Evolutionary conservation across 2,329 filamentous ascomycete genomes (phyloP), one percentile per base, ranked within the genome.

Genomic region (Verticillium longisporum): DNA sequence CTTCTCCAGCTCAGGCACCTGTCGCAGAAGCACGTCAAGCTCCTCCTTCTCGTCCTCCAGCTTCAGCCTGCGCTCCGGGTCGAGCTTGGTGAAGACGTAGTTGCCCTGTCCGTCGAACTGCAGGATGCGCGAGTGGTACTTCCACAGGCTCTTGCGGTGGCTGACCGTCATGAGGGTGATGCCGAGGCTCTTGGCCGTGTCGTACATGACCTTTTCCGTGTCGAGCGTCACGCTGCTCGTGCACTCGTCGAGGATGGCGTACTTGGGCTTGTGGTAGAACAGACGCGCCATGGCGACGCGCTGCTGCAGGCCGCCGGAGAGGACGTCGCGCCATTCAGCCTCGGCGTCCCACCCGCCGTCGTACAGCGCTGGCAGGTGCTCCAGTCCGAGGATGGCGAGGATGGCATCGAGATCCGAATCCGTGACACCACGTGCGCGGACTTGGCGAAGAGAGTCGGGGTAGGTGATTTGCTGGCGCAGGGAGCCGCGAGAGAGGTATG

Each of bases 391-490:
- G 32, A 88, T 87, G 31, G 83, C 82, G 36, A 99, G 84, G 62
- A 97, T 91, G 13, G 83, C 80, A 62, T 89, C 79, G 1, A 99
- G 85, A 68, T 97, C 91, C 0, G 83, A 80, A 71, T 99, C 95
- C 0, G 90, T 92, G 37, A 95, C 83, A 56, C 90, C 88, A 70
- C 92, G 93, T 64, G 88, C 84, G 54, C 91, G 90, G 88, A 97
- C 97, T 65, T 93, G 89, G 58, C 91, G 88, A 18, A 96, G 75
- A 9, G 87, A 89, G 74, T 99, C 95, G 0, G 95, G 95, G 75
- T 99, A 99, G 62, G 95, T 97, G 68, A 99, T 92, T 71, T 99
- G 95, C 73, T 98, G 92, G 45, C 95, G 88, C n/a, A 99, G 84
- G 1, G 90, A 92, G 26, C 95, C 95, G 59, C 92, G 87, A 14